Evolutionary conservation across 2,329 filamentous ascomycete species (phyloP).

Genomic region (Alternaria burnsii): DNA sequence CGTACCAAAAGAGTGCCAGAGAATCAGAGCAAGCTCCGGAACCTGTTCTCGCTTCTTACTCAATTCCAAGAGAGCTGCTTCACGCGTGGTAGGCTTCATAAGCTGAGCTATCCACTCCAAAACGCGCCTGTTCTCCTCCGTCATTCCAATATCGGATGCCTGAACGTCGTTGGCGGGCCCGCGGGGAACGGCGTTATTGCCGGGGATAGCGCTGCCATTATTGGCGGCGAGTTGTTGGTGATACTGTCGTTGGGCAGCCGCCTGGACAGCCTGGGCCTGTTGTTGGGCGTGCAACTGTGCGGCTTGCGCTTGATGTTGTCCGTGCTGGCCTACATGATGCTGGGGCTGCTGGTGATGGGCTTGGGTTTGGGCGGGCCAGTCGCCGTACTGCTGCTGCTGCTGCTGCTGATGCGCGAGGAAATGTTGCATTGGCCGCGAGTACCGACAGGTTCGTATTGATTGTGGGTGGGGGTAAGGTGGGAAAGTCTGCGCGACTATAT

Average conservation of each 20-base stretch:
- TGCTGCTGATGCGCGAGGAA: slow-evolving; percentile 71
- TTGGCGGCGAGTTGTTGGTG: slow-evolving; percentile 77
- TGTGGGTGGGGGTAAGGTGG: slow-evolving; percentile 15
- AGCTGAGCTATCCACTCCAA: slow-evolving; percentile 92
- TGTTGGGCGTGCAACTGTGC: slow-evolving; percentile 57
- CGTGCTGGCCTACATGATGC: slow-evolving; percentile 52
- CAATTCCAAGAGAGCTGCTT: slow-evolving; percentile 90
- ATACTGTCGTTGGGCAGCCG: slow-evolving; percentile 62
- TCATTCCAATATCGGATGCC: slow-evolving; percentile 62
- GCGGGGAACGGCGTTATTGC: slow-evolving; percentile 48
- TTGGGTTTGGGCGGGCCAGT: slow-evolving; percentile 36
- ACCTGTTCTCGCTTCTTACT: slow-evolving; percentile 99
- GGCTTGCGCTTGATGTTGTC: slow-evolving; percentile 51
- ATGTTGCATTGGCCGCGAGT: slow-evolving; percentile 61
- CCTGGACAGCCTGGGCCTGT: slow-evolving; percentile 58
- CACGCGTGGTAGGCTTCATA: slow-evolving; percentile 84
- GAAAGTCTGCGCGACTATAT: slow-evolving; percentile 8
- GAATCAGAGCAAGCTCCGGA: slow-evolving; percentile 90
- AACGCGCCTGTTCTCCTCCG: slow-evolving; percentile 92
- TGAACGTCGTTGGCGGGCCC: slow-evolving; percentile 52
- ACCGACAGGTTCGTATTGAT: slow-evolving; percentile 17
- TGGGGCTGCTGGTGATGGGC: slow-evolving; percentile 56
- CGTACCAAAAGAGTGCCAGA: slow-evolving; percentile 98
- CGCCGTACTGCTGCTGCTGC: slow-evolving; percentile 68
- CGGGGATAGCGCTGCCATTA: slow-evolving; percentile 61